These are phyloP conservation scores for Myochromella boudieri DNA, from an alignment of 768 basidiomycete genomes.

Conservation along the genomic window DNA sequence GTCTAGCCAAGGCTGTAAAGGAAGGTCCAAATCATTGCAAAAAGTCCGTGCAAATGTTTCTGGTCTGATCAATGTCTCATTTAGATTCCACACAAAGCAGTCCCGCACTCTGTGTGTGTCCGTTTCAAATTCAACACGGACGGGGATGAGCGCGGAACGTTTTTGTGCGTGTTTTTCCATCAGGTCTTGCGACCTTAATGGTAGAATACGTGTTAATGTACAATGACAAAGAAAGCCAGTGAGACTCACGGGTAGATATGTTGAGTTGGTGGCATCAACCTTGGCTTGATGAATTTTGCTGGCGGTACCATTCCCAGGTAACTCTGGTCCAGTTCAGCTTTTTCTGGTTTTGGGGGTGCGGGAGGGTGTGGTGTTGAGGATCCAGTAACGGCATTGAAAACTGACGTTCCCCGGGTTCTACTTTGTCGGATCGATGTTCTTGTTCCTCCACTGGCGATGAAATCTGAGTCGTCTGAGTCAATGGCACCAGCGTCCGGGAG, in stretches of 20 bases:
- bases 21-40: slow-evolving; percentile 85
- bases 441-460: slow-evolving; percentile 63
- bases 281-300: slow-evolving; percentile 67
- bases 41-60: slow-evolving; percentile 84
- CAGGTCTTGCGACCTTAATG: slow-evolving; percentile 57
- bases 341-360: slow-evolving; percentile 39
- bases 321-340: slow-evolving; percentile 77
- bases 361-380: slow-evolving; percentile 38
- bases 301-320: slow-evolving; percentile 89
- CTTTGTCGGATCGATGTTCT: slow-evolving; percentile 54
- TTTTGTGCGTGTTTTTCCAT: slow-evolving; percentile 62
- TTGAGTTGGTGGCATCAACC: slow-evolving; percentile 52
- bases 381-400: slow-evolving; percentile 55
- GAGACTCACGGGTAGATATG: slow-evolving; percentile 76
- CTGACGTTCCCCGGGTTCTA: slow-evolving; percentile 47
- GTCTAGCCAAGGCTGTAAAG: slow-evolving; percentile 63
- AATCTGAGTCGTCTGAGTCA: slow-evolving; percentile 85
- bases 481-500: slow-evolving; percentile 77
- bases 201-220: background rate
- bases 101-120: slow-evolving; percentile 91
- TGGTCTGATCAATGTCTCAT: slow-evolving; percentile 84
- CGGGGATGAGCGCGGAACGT: slow-evolving; percentile 69
- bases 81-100: slow-evolving; percentile 93
- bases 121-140: slow-evolving; percentile 94
- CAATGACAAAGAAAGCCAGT: background rate